These are phyloP conservation scores for Polytolypa hystricis DNA, from an alignment of 2,329 filamentous ascomycete species.

Conservation along the genomic window DNA sequence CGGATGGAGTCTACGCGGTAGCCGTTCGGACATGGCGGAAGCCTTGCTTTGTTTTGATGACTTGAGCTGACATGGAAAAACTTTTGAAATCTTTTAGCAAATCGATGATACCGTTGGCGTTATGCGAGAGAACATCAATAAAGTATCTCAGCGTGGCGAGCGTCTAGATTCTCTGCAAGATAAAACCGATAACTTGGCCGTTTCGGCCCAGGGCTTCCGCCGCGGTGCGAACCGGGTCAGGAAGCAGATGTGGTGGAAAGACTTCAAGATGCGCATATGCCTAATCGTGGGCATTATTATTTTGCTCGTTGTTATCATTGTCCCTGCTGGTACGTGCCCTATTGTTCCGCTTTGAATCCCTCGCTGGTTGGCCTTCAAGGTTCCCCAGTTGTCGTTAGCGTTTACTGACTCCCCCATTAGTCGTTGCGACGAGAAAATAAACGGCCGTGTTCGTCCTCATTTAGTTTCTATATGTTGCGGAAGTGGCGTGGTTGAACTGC, in stretches of 20 bases:
- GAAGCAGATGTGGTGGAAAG: conserved; percentile 99
- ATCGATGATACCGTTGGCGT: conserved; percentile 91
- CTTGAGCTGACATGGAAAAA: conserved; percentile 1
- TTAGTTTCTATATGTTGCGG: background rate
- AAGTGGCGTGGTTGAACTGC: background rate
- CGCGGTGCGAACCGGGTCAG: conserved; percentile 91
- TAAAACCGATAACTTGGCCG: conserved; percentile 85
- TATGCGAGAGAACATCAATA: conserved; percentile 97
- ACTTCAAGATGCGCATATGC: conserved; percentile 99
- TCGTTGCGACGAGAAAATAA: conserved; percentile 10
- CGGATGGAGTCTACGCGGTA: too few species aligned
- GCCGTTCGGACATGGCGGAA: too few species aligned
- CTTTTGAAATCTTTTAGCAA: conserved; percentile 63
- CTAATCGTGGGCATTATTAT: conserved; percentile 83
- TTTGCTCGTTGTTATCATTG: conserved; percentile 84
- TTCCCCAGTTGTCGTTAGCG: background rate
- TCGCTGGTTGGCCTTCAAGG: background rate
- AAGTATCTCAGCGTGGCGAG: conserved; percentile 86
- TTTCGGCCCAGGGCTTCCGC: conserved; percentile 89
- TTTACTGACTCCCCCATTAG: conserved; percentile 9
- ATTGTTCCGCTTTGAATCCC: conserved; percentile 3
- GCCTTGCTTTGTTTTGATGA: too few species aligned
- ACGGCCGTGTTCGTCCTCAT: background rate
- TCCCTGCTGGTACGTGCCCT: conserved; percentile 64
- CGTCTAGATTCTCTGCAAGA: conserved; percentile 78